Percentiles rank a stretch among this genome's conserved stretches.
phyloP scores from a whole-genome alignment of 495 filamentous ascomycete species.

The Aspergillus ellipticus region DNA sequence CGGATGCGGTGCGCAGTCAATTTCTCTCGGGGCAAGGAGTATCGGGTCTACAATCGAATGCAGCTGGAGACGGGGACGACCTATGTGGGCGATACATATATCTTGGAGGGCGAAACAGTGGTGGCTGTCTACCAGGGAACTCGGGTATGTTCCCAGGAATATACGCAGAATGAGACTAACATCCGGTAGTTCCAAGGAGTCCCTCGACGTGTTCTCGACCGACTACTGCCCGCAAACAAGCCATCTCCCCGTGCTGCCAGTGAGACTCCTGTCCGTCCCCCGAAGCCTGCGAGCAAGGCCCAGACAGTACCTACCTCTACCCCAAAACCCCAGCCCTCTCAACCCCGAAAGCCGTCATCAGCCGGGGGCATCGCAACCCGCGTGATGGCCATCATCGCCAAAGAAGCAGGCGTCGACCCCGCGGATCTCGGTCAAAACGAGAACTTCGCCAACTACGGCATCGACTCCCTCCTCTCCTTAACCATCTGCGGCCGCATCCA shows the following conservation, averaged over 20 bases:
- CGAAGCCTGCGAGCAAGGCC: too few relatives aligned
- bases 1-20: conserved; percentile 62
- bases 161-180: conserved; percentile 14
- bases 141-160: conserved; percentile 37
- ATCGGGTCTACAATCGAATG: conserved; percentile 66
- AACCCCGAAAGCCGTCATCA: conserved; percentile 18
- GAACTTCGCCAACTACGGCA: conserved; percentile 45
- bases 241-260: conserved; percentile 38
- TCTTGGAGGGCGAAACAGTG: conserved; percentile 52
- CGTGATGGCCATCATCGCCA: conserved; percentile 58
- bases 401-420: conserved; percentile 58
- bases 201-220: conserved; percentile 62
- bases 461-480: conserved; percentile 50
- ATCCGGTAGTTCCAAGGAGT: conserved; percentile 61
- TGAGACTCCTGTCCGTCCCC: too few relatives aligned
- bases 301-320: conserved; percentile 18
- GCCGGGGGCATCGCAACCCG: conserved; percentile 20
- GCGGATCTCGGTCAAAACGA: conserved; percentile 54
- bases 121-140: conserved; percentile 64
- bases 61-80: conserved; percentile 39
- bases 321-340: conserved; percentile 13
- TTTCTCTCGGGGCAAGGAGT: conserved; percentile 57
- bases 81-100: conserved; percentile 46
- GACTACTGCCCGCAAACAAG: conserved; percentile 48
- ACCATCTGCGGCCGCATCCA: conserved; percentile 42